These are phyloP conservation scores for Lodderomyces jiufengensis DNA, from an alignment of 1,139 yeast genomes.

Conservation along the genomic window DNA sequence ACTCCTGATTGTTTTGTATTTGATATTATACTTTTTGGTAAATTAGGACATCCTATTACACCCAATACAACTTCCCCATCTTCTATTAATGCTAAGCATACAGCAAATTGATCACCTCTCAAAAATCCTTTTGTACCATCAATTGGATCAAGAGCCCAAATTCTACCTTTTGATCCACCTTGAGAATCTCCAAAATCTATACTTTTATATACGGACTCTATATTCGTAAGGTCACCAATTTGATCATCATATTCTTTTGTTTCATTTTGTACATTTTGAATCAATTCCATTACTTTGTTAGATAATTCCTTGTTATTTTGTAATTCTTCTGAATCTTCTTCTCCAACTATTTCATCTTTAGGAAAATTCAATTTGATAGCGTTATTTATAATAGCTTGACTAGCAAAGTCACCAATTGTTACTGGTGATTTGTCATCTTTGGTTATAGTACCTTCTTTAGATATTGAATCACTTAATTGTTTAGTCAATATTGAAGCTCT, in stretches of 20 bases:
- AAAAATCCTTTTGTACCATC: slow-evolving; percentile 98
- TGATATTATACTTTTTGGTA: slow-evolving; percentile 50
- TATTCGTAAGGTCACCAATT: slow-evolving; percentile 42
- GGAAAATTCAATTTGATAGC: slow-evolving; percentile 82
- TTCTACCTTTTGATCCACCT: slow-evolving; percentile 77
- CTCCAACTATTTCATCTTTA: slow-evolving; percentile 84
- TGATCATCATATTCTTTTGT: slow-evolving; percentile 21
- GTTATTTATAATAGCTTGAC: slow-evolving; percentile 87
- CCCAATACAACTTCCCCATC: slow-evolving; percentile 85
- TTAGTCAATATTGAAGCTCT: slow-evolving; percentile 80
- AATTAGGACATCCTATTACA: slow-evolving; percentile 93
- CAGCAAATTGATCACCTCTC: slow-evolving; percentile 95
- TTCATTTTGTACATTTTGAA: slow-evolving; percentile 41
- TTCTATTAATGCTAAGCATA: slow-evolving; percentile 84
- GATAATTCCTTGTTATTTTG: slow-evolving; percentile 42
- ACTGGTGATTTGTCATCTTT: slow-evolving; percentile 93
- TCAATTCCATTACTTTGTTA: slow-evolving; percentile 42
- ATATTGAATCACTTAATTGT: slow-evolving; percentile 65
- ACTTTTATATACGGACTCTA: slow-evolving; percentile 53
- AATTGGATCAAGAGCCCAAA: slow-evolving; percentile 97
- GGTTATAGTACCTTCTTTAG: slow-evolving; percentile 62
- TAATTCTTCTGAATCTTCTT: slow-evolving; percentile 77
- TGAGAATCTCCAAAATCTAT: slow-evolving; percentile 76
- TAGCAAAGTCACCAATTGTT: slow-evolving; percentile 94
- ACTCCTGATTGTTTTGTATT: slow-evolving; percentile 36